These are phyloP conservation scores for Apiospora koreana DNA, from an alignment of 2,329 filamentous ascomycete genomes.

Conservation along the genomic window DNA sequence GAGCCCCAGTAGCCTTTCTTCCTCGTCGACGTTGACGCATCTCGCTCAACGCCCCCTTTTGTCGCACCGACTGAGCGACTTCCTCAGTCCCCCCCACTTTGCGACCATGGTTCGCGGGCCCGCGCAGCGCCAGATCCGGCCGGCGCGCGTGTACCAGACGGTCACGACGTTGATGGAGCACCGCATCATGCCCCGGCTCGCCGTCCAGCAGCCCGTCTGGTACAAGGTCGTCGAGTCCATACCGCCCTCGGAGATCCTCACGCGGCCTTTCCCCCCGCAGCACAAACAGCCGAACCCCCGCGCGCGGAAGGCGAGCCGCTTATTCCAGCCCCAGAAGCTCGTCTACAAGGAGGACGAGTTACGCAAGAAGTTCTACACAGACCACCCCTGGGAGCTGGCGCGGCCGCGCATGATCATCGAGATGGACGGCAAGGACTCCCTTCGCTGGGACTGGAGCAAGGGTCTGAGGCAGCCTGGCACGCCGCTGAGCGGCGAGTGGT, in stretches of 20 bases:
- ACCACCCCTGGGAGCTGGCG: constrained; percentile 97
- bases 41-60: neutral
- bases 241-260: constrained; percentile 60
- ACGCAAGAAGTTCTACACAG: constrained; percentile 80
- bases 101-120: constrained; percentile 32
- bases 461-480: constrained; percentile 73
- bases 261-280: constrained; percentile 52
- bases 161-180: constrained; percentile 39
- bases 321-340: constrained; percentile 80
- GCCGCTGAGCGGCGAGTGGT: constrained; percentile 84
- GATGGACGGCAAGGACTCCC: constrained; percentile 78
- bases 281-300: constrained; percentile 46
- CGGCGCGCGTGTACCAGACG: constrained; percentile 46
- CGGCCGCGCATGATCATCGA: constrained; percentile 84
- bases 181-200: constrained; percentile 29
- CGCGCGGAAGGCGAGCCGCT: constrained; percentile 65
- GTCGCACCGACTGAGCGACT: constrained; percentile 11
- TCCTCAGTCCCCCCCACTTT: constrained; percentile 9
- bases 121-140: constrained; percentile 34
- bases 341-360: constrained; percentile 82
- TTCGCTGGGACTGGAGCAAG: constrained; percentile 76
- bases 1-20: neutral
- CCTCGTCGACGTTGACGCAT: neutral
- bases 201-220: constrained; percentile 46
- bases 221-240: constrained; percentile 51